phyloP scores from a whole-genome alignment of 2,329 filamentous ascomycete species.

The Leptographium lundbergii region DNA sequence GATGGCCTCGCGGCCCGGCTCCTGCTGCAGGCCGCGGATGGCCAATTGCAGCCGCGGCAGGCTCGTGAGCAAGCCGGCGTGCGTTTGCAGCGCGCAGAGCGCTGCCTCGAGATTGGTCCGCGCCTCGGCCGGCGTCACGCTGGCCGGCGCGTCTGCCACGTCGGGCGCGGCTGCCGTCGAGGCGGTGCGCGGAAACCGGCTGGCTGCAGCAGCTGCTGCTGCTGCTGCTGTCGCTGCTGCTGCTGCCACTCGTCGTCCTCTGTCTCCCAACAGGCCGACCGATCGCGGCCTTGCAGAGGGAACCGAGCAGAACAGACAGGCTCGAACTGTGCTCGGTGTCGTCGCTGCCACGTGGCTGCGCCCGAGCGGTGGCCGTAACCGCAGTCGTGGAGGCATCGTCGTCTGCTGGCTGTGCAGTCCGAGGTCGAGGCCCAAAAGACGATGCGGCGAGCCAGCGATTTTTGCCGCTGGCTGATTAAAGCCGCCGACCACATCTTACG shows the following conservation, averaged over 20 bases:
- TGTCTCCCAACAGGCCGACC: background rate
- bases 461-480: background rate
- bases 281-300: slow-evolving; percentile 4
- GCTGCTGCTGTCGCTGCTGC: slow-evolving; percentile 4
- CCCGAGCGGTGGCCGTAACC: slow-evolving; percentile 7
- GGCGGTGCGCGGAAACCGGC: slow-evolving; percentile 11
- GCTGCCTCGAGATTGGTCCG: slow-evolving; percentile 40
- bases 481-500: background rate
- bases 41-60: slow-evolving; percentile 61
- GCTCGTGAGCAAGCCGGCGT: slow-evolving; percentile 50
- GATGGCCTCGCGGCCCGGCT: slow-evolving; percentile 42
- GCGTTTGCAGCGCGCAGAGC: slow-evolving; percentile 46
- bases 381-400: slow-evolving; percentile 20
- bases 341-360: background rate
- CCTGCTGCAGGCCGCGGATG: slow-evolving; percentile 47
- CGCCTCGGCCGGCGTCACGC: background rate
- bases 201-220: slow-evolving; percentile 1
- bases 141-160: slow-evolving; percentile 15
- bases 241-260: slow-evolving; percentile 4
- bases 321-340: background rate
- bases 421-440: background rate
- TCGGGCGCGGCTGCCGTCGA: slow-evolving; percentile 13
- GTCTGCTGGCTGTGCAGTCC: background rate
- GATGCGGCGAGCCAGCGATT: background rate
- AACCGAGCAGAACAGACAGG: slow-evolving; percentile 21